Conservation (phyloP, 176 grass and related monocot species). For the Luzula sylvatica region DNA sequence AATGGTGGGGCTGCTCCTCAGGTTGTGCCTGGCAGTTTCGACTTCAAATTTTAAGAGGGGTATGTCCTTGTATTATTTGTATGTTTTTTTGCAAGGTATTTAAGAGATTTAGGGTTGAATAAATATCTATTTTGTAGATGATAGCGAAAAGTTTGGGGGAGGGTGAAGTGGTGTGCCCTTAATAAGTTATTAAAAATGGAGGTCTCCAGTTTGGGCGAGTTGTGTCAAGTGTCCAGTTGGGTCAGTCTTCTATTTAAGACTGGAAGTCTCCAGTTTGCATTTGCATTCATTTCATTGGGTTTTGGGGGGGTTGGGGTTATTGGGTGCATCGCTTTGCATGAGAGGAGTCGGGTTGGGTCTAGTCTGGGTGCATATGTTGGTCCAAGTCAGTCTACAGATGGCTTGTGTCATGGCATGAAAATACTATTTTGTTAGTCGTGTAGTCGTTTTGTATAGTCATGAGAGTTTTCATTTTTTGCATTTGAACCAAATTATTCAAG, state of each 20-base stretch:
- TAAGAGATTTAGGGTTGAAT: no score
- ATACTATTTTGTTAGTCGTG: not conserved
- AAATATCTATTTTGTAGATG: conserved; percentile 21
- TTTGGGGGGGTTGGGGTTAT: conserved; percentile 17
- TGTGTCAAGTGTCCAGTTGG: conserved; percentile 46
- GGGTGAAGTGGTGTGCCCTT: conserved; percentile 25
- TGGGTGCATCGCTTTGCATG: conserved; percentile 16
- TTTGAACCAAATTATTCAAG: not conserved
- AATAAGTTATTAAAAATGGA: conserved; percentile 33
- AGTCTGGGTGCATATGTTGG: conserved; percentile 38
- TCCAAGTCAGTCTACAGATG: not conserved
- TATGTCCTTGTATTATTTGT: not conserved
- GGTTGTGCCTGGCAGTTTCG: conserved; percentile 60
- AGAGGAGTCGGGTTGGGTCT: no score
- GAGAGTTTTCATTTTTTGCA: not conserved
- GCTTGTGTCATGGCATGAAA: not conserved
- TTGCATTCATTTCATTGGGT: not conserved
- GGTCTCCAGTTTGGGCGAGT: conserved; percentile 46
- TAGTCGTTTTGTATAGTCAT: not conserved
- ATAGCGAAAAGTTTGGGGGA: conserved; percentile 32
- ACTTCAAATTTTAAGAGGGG: conserved; percentile 48
- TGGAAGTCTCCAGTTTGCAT: no score
- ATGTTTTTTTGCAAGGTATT: no score
- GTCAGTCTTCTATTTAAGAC: conserved; percentile 40
- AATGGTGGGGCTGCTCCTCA: conserved; percentile 45